These are phyloP conservation scores for Coffea eugenioides DNA, from an alignment of 257 asterid genomes.

Conservation along the genomic window DNA sequence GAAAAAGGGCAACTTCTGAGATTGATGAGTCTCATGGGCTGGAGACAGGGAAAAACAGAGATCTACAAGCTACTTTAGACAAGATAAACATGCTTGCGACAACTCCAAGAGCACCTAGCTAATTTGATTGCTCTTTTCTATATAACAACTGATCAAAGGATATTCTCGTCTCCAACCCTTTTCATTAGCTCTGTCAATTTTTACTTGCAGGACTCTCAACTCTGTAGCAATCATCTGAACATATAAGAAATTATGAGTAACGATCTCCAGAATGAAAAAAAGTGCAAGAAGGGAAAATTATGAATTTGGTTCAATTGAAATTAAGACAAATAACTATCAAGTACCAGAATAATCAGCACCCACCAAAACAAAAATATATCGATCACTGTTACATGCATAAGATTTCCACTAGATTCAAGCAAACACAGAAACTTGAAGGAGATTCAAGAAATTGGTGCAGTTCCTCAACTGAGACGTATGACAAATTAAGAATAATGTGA, in stretches of 20 bases:
- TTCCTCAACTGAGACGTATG: background rate
- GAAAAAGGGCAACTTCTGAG: too few relatives aligned
- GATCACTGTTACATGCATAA: background rate
- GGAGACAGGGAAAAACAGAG: too few relatives aligned
- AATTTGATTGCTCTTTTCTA: background rate
- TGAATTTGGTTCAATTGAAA: background rate
- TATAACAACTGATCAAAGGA: slow-evolving; percentile 3
- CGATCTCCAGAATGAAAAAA: background rate
- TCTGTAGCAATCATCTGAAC: background rate
- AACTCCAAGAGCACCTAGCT: background rate
- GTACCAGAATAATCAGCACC: background rate
- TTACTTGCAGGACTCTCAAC: background rate
- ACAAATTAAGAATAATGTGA: too few relatives aligned
- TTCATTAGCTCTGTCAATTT: background rate
- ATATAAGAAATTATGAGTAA: background rate
- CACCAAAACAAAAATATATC: background rate
- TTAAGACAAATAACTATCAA: background rate
- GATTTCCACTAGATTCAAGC: background rate
- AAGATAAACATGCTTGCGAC: too few relatives aligned
- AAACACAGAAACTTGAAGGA: background rate
- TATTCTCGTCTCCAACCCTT: slow-evolving; percentile 7
- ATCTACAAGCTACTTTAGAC: too few relatives aligned
- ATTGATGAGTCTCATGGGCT: too few relatives aligned
- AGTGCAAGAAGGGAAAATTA: background rate
- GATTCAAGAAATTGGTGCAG: background rate